These are phyloP conservation scores for Plasmopara halstedii DNA, from an alignment of 352 stramenopile species.

Conservation along the genomic window DNA sequence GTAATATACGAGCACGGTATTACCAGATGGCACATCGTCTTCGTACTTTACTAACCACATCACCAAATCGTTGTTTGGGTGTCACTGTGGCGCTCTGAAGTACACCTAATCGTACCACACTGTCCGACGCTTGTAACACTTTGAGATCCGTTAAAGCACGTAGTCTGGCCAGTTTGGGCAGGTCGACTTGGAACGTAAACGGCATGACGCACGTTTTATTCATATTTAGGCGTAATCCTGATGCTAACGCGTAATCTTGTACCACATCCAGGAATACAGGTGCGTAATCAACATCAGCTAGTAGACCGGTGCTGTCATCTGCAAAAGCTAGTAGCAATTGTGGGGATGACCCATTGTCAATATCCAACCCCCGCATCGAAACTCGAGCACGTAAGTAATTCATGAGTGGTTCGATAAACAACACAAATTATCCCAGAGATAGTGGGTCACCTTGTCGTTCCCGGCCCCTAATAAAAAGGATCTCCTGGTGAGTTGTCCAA, in stretches of 20 bases:
- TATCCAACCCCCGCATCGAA: background rate
- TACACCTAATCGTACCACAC: no score
- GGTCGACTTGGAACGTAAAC: background rate
- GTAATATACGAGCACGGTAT: no score
- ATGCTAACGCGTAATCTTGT: background rate
- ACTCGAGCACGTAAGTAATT: conserved; percentile 1
- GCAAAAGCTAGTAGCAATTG: conserved; percentile 5
- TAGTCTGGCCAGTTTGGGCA: background rate
- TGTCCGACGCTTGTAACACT: no score
- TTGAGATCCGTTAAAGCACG: no score
- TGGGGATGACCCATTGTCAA: background rate
- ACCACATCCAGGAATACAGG: background rate
- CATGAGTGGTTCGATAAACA: conserved; percentile 10
- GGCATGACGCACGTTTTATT: conserved; percentile 10
- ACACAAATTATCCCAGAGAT: conserved; percentile 9
- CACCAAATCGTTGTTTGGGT: no score
- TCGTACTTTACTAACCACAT: no score
- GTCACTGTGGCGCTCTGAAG: no score
- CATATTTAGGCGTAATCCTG: conserved; percentile 4
- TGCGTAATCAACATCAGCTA: conserved; percentile 1
- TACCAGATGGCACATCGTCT: no score
- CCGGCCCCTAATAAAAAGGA: conserved; percentile 5
- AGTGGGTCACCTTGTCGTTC: conserved; percentile 15
- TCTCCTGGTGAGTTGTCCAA: conserved; percentile 4
- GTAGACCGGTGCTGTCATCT: conserved; percentile 7